Evolutionary conservation across 768 basidiomycete genomes (phyloP), one percentile per base, ranked within the genome.

Genomic region (Trametes cinnabarina): DNA sequence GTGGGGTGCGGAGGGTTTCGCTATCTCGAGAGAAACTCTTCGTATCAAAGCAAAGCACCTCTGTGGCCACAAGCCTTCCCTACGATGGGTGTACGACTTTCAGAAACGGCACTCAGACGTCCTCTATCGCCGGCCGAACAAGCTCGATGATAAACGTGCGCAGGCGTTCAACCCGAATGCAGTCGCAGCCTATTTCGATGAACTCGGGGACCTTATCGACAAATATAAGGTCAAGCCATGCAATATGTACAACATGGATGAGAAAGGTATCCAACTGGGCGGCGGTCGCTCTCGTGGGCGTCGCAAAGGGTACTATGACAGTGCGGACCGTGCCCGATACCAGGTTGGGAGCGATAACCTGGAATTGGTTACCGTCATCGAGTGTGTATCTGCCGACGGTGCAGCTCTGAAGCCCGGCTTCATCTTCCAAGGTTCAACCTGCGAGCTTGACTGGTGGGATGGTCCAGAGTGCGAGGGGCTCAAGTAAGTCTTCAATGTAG

Each of bases 281-380:
- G 60, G 59, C 11, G 48, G 60, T 15, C 37, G 62, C 3, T 50
- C 58, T 19, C 22, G 41, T 22, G 11, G 43, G 8, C 12, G 41
- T 20, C 25, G 37, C 20, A 37, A 37, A 4, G 60, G 52, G 9
- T 34, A 39, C 61, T 54, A 69, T 47, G 47, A 59, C 26, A 57
- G 64, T 3, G 52, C 64, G 9, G 52, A 66, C 19, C 40, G 56
- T 7, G 40, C 37, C 1, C 55, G 62, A 9, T 71, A 72, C 52
- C 47, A 57, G 17, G 47, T 66, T 7, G 51, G 63, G 10, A 70
- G 66, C 61, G 75, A 66, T 23, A 73, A 74, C 55, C 62, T 75
- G 3, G 76, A 81, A 60, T 68, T 79, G 1, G 73, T 81, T 8
- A 81, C 79, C 0, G 63, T 80, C 22, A 72, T 82, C 40, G 77